A percentile compares a stretch with the other conserved stretches of the same genome.
phyloP scores from a whole-genome alignment of 2,329 filamentous ascomycete genomes.

The Akanthomyces lecanii region DNA sequence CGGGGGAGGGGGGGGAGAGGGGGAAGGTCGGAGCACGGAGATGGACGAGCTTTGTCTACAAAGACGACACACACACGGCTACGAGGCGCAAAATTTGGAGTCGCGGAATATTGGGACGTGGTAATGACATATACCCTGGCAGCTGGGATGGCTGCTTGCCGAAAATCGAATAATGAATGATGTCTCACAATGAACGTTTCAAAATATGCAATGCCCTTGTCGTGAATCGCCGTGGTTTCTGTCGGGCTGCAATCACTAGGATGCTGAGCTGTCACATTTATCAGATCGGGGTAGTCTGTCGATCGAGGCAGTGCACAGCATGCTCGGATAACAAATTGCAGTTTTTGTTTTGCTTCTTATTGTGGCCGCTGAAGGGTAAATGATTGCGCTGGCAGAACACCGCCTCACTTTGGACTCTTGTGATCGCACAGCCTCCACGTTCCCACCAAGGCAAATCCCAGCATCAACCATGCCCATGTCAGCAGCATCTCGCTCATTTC shows the following conservation, averaged over 20 bases:
- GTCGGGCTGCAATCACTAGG: not conserved
- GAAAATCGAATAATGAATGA: not conserved
- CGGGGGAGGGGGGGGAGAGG: not conserved
- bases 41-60: too few species aligned
- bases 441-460: constrained; percentile 24
- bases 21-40: too few species aligned
- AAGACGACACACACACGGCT: not conserved
- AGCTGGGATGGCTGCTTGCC: not conserved
- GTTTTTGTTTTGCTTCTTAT: not conserved
- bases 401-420: not conserved
- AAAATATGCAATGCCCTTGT: not conserved
- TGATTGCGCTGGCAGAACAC: not conserved
- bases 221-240: not conserved
- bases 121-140: not conserved
- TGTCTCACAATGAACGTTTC: not conserved
- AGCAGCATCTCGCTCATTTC: constrained; percentile 34
- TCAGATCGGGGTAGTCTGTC: not conserved
- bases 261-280: not conserved
- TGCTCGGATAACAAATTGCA: not conserved
- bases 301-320: constrained; percentile 3
- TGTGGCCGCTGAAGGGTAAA: not conserved
- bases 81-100: not conserved
- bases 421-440: constrained; percentile 13
- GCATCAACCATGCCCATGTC: constrained; percentile 23
- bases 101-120: too few species aligned